Conservation (phyloP, 441 rosid genomes). For the Populus hybrid region DNA sequence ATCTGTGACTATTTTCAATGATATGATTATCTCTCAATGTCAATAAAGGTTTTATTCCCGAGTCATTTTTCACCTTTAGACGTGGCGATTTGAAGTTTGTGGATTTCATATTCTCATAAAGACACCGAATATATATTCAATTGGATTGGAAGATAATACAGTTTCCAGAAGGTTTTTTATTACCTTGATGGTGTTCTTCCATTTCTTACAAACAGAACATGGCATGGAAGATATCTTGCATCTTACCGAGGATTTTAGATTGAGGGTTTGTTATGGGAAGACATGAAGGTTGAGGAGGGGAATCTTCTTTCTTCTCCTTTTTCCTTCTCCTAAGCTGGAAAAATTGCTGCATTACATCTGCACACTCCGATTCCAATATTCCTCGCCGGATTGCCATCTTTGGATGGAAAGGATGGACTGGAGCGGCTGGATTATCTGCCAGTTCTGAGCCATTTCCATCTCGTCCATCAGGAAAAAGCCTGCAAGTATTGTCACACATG, state of each 20-base stretch:
- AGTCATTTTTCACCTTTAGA: not conserved
- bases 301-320: constrained; percentile 48
- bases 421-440: constrained; percentile 68
- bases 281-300: constrained; percentile 39
- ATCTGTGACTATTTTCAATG: not conserved
- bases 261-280: constrained; percentile 57
- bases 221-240: constrained; percentile 71
- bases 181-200: not conserved
- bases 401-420: constrained; percentile 93
- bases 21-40: not conserved
- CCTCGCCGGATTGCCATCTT: constrained; percentile 82
- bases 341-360: constrained; percentile 87
- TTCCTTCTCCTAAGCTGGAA: constrained; percentile 89
- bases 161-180: not conserved
- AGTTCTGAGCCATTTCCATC: constrained; percentile 36
- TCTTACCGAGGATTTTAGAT: constrained; percentile 63
- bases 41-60: not conserved
- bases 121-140: not conserved
- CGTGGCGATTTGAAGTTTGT: not conserved
- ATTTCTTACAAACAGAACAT: constrained; percentile 60
- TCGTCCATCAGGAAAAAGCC: constrained; percentile 64
- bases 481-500: constrained; percentile 27
- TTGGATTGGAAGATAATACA: not conserved
- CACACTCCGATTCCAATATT: constrained; percentile 73
- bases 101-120: not conserved